A percentile compares a stretch with the other conserved stretches of the same genome.
These are phyloP conservation scores for Primulina tabacum DNA, from an alignment of 257 asterid species.

Conservation along the genomic window DNA sequence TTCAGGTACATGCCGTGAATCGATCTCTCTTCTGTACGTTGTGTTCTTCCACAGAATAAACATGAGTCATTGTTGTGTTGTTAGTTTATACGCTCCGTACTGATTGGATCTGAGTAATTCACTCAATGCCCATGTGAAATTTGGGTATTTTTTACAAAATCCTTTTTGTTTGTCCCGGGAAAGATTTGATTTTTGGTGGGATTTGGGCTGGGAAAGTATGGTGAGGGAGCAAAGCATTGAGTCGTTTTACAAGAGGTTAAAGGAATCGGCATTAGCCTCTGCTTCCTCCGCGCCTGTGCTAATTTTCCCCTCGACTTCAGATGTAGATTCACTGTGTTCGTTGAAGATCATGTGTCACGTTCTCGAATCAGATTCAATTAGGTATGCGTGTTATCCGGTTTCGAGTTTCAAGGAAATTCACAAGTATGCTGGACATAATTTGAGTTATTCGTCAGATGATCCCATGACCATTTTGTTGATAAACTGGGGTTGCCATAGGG, in stretches of 20 bases:
- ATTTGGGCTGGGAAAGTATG: conserved; percentile 41
- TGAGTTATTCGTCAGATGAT: conserved; percentile 46
- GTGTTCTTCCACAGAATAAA: background rate
- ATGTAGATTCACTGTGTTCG: conserved; percentile 92
- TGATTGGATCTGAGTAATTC: conserved; percentile 18
- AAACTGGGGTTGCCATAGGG: conserved; percentile 98
- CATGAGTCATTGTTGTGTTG: background rate
- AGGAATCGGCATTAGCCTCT: conserved; percentile 66
- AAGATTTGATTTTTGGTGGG: conserved; percentile 23
- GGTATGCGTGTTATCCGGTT: conserved; percentile 96
- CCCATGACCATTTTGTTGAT: conserved; percentile 76
- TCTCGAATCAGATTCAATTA: conserved; percentile 88
- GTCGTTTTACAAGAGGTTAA: conserved; percentile 61
- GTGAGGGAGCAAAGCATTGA: conserved; percentile 79
- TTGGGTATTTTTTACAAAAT: conserved; percentile 26
- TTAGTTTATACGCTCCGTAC: conserved; percentile 14
- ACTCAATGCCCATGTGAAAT: conserved; percentile 18
- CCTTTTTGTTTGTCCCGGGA: background rate
- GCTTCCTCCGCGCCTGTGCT: conserved; percentile 64
- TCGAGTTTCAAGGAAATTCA: conserved; percentile 86
- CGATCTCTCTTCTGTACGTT: conserved; percentile 6
- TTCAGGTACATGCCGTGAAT: conserved; percentile 38
- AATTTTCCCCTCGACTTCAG: conserved; percentile 91
- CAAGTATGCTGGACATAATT: conserved; percentile 64
- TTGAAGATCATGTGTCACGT: conserved; percentile 77